Conservation (phyloP, 1,139 yeast species). For the Candida sanyaensis region DNA sequence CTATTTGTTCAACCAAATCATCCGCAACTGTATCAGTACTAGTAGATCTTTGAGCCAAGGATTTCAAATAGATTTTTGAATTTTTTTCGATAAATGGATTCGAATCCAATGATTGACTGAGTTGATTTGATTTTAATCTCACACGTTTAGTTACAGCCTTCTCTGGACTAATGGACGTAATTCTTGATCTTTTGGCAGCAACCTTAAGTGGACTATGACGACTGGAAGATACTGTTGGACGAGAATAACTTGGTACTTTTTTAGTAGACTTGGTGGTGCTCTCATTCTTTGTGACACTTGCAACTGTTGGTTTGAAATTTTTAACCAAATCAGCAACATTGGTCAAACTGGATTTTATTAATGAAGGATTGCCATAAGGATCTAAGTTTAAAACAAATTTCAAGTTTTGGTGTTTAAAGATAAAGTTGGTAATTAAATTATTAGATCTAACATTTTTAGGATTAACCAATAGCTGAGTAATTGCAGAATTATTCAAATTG, state of each 20-base stretch:
- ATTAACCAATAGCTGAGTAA: slow-evolving; percentile 25
- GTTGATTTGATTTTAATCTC: not conserved
- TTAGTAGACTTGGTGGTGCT: not conserved
- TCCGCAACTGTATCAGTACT: slow-evolving; percentile 2
- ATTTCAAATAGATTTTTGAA: not conserved
- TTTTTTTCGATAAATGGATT: slow-evolving; percentile 4
- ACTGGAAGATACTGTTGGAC: slow-evolving; percentile 27
- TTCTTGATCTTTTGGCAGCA: slow-evolving; percentile 8
- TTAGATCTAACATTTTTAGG: slow-evolving; percentile 19
- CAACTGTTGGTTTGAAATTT: slow-evolving; percentile 16
- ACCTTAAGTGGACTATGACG: slow-evolving; percentile 9
- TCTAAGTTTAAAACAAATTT: slow-evolving; percentile 32
- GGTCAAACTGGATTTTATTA: slow-evolving; percentile 28
- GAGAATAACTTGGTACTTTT: slow-evolving; percentile 30
- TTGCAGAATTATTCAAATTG: slow-evolving; percentile 29
- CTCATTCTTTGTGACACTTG: not conserved
- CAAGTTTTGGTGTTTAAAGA: slow-evolving; percentile 23
- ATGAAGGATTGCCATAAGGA: slow-evolving; percentile 25
- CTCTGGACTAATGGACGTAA: not conserved
- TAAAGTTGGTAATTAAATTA: slow-evolving; percentile 30
- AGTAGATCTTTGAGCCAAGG: not conserved
- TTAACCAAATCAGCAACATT: slow-evolving; percentile 28
- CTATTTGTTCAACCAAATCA: not conserved
- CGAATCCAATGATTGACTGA: slow-evolving; percentile 1
- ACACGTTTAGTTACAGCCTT: not conserved